Conservation (phyloP, 177 flowering plant species). For the Vitis hybrid region DNA sequence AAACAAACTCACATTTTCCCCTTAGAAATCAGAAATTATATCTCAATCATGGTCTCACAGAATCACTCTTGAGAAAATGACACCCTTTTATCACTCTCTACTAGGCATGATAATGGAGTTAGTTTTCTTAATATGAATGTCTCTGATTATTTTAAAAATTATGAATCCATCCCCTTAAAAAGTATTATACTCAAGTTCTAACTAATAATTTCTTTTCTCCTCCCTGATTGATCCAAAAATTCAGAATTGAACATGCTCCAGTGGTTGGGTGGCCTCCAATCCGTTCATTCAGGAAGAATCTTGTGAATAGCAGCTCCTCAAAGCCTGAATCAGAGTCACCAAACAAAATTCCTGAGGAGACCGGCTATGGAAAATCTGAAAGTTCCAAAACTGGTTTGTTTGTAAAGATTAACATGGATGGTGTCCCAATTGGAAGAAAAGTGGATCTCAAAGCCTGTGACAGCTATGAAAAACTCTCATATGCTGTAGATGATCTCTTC, state of each 20-base stretch:
- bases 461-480: slow-evolving; percentile 62
- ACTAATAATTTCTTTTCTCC: no score
- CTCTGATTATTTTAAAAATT: no score
- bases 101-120: no score
- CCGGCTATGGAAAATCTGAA: slow-evolving; percentile 28
- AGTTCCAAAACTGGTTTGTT: slow-evolving; percentile 49
- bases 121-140: no score
- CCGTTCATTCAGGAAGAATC: slow-evolving; percentile 84
- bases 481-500: slow-evolving; percentile 74
- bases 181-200: no score
- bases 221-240: no score
- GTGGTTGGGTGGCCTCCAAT: slow-evolving; percentile 99
- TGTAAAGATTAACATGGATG: slow-evolving; percentile 91
- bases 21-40: no score
- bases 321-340: slow-evolving; percentile 44
- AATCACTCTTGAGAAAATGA: no score
- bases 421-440: slow-evolving; percentile 82
- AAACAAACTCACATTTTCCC: no score
- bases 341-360: slow-evolving; percentile 24
- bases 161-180: no score
- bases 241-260: slow-evolving; percentile 67
- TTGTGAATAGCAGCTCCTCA: slow-evolving; percentile 54
- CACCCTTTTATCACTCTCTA: no score
- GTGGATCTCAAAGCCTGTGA: slow-evolving; percentile 68
- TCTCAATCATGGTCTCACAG: no score